Base-by-base conservation (phyloP, 1,284 basidiomycete species). In the Grifola frondosa region DNA sequence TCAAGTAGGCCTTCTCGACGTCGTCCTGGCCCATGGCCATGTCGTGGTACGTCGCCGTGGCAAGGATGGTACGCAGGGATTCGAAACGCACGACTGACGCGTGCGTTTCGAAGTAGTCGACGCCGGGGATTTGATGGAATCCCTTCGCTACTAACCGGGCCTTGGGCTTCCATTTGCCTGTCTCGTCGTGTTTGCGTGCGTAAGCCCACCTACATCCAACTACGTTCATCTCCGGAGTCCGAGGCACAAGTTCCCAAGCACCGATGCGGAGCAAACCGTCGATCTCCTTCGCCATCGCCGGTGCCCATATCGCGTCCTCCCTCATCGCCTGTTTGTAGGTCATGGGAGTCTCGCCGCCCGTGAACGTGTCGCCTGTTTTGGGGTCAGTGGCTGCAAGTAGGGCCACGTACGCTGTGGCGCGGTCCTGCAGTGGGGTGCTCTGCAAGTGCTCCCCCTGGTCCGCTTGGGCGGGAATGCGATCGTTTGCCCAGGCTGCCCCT, bases 21-120 rank as follows among this genome's bases (percentile, higher is more conserved):
- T 67, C 58, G 24, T 61, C 42, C 34, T 65, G 61, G 6, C 60
- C 46, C n/a, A 70, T 42, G 12, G 59, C 51, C 39, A 49, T 48
- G 42, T 60, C 53, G 3, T 48, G 23, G 7, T 20, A 22, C 0
- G 62, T 58, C 3, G 60, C 62, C 3, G 66, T 23, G 0, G 60
- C 53, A 4, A 68, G 41, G 5, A 68, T 42, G 5, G 52, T 36
- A 3, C 59, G 46, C 11, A 66, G 48, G 1, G 61, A 52, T 2
- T 46, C 40, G 21, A 58, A 50, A n/a, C 52, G 34, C 16, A 55
- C 57, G 0, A 64, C 58, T 2, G 65, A 60, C 0, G 67, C 52
- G 30, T 60, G 69, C 0, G 61, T 69, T 31, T 71, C 49, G n/a
- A 62, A 54, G 37, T 64, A 76, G 44, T 76, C 66, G 7, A 71